Evolutionary conservation across 345 rosid genomes (phyloP).

Genomic region (Hibiscus syriacus): DNA sequence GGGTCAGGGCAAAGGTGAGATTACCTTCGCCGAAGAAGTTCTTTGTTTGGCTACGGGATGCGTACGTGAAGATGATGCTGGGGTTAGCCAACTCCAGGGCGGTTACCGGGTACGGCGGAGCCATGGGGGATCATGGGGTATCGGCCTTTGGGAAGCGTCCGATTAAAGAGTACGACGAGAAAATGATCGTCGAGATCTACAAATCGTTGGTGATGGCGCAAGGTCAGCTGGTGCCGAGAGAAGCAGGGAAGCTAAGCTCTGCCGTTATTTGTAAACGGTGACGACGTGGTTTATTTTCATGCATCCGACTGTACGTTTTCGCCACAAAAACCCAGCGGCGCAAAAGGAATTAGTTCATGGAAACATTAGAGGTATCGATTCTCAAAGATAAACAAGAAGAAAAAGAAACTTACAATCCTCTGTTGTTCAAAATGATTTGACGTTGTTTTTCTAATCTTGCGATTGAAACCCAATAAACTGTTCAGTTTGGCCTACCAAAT

Average conservation of each 20-base stretch:
- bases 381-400: not conserved
- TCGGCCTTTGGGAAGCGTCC: conserved; percentile 21
- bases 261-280: conserved; percentile 12
- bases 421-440: too few species aligned
- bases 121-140: not conserved
- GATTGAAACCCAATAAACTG: too few species aligned
- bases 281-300: not conserved
- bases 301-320: not conserved
- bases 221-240: conserved; percentile 36
- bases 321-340: not conserved
- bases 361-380: not conserved
- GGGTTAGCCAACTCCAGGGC: conserved; percentile 32
- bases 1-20: conserved; percentile 34
- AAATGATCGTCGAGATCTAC: conserved; percentile 59
- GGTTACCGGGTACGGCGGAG: conserved; percentile 25
- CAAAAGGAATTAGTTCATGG: not conserved
- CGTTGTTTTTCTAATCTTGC: too few species aligned
- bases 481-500: too few species aligned
- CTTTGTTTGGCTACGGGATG: conserved; percentile 45
- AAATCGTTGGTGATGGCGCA: conserved; percentile 49
- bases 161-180: conserved; percentile 48
- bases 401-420: too few species aligned
- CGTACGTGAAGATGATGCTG: conserved; percentile 57
- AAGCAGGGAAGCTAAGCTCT: conserved; percentile 22
- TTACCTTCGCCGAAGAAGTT: conserved; percentile 28